Base-by-base conservation (phyloP, 495 filamentous ascomycete genomes). In the Paragyromitra xinjiangensis region DNA sequence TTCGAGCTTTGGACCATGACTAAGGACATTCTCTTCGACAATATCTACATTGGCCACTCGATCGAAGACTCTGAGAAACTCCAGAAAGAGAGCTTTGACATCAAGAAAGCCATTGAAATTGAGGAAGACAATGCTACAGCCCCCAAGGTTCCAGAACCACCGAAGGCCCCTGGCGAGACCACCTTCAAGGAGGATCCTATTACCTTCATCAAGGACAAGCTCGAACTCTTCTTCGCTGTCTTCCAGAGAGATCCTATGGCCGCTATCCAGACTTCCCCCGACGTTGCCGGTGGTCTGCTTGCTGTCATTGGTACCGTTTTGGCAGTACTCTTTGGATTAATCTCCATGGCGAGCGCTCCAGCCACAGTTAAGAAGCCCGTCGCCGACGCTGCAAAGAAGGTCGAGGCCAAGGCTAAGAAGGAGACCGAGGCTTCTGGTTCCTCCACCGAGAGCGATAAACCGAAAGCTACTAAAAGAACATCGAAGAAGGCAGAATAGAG, bases 1-100 rank as follows among this genome's bases (percentile, higher is more conserved):
- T 98, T 97, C 81, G 96, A 98, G 86, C 93, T 99, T 86, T 99
- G 95, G 95, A 98, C 96, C 81, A 99, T 99, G 95, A 95, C 97
- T 84, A 96, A 91, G 85, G 92, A 98, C 84, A 97, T 98, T 78
- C 91, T 98, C 80, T 99, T 99, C 82, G 94, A 98, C 90, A 99
- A 99, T 91, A 94, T 99, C 89, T 99, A 98, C 89, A 92, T 99
- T 85, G 96, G 96, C 78, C 96, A 99, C 90, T 99, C 96, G 56
- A 85, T 93, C 79, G 93, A 92, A 83, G 96, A 99, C 80, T 96
- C 96, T 73, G 90, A 91, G 85, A 92, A 94, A 86, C 87, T 99
- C 79, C 91, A 95, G 84, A 85, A 92, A 63, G 93, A 97, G 88
- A 95, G 93, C 77, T 99, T 94, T 86, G 92, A 94, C 84, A 86